Conservation (phyloP, 2,329 filamentous ascomycete species). For the Neoscytalidium dimidiatum region DNA sequence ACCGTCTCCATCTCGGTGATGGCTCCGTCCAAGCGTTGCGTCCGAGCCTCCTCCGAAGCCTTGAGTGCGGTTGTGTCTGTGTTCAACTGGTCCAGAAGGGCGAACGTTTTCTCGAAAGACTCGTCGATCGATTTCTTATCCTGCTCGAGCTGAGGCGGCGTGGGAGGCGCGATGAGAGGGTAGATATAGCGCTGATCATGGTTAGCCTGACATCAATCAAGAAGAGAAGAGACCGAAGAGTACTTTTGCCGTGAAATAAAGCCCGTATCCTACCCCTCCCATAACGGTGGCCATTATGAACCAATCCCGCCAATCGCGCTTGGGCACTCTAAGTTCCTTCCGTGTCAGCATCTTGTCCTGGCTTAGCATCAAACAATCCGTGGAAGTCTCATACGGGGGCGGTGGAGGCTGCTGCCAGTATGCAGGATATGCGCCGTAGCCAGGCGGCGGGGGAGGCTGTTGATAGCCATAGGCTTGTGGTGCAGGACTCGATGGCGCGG, state of each 20-base stretch:
- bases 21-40: conserved; percentile 77
- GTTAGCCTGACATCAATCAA: conserved; percentile 20
- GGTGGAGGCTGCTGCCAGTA: conserved; percentile 55
- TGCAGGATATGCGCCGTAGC: conserved; percentile 55
- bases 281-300: conserved; percentile 99
- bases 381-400: conserved; percentile 49
- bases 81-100: conserved; percentile 85
- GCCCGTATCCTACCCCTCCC: conserved; percentile 82
- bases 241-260: conserved; percentile 86
- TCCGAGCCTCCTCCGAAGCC: conserved; percentile 79
- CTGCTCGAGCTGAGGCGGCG: conserved; percentile 87
- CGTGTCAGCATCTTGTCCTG: neutral
- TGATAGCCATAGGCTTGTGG: conserved; percentile 45
- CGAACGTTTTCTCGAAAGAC: conserved; percentile 89
- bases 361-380: neutral
- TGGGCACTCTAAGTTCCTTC: conserved; percentile 53
- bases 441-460: conserved; percentile 39
- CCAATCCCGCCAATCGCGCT: conserved; percentile 96
- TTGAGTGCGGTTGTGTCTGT: conserved; percentile 90
- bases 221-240: neutral
- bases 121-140: conserved; percentile 93
- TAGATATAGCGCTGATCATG: conserved; percentile 75
- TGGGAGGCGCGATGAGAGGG: conserved; percentile 89
- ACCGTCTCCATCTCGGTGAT: conserved; percentile 83
- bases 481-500: conserved; percentile 49